These are phyloP conservation scores for Ogataea naganishii DNA, from an alignment of 805 yeast species.

Conservation along the genomic window DNA sequence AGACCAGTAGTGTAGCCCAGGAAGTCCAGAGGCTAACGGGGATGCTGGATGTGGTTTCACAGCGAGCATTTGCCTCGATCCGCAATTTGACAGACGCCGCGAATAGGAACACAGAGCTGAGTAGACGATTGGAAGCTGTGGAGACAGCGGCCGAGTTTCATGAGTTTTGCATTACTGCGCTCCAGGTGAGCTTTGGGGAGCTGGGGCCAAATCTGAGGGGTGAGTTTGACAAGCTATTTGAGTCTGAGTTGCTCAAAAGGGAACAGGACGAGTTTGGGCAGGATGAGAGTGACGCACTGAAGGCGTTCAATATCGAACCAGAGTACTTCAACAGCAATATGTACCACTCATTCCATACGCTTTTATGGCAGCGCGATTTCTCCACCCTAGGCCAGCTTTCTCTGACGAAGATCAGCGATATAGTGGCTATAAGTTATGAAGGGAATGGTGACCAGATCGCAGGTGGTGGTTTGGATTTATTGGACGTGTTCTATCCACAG, in stretches of 20 bases:
- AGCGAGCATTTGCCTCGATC: constrained; percentile 30
- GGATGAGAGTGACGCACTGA: constrained; percentile 10
- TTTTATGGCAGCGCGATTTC: constrained; percentile 23
- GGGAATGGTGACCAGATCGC: constrained; percentile 19
- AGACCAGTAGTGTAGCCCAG: constrained; percentile 19
- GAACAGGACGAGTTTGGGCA: constrained; percentile 5
- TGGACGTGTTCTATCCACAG: constrained; percentile 29
- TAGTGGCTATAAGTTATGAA: constrained; percentile 25
- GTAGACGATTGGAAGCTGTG: constrained; percentile 13
- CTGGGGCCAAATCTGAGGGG: constrained; percentile 6
- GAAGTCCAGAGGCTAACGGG: constrained; percentile 32
- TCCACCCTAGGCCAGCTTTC: constrained; percentile 13
- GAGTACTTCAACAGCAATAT: constrained; percentile 20
- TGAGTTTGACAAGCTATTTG: constrained; percentile 11
- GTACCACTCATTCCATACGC: constrained; percentile 24
- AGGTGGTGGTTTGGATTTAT: constrained; percentile 19
- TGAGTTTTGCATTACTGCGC: constrained; percentile 11
- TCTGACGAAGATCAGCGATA: constrained; percentile 21
- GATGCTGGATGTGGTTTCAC: constrained; percentile 25
- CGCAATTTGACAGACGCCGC: constrained; percentile 22
- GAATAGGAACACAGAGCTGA: constrained; percentile 11
- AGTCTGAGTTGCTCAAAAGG: constrained; percentile 5
- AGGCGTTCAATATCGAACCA: constrained; percentile 25
- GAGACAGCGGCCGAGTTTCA: constrained; percentile 21
- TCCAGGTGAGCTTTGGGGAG: constrained; percentile 12